These are phyloP conservation scores for Chaetoceros muelleri DNA, from an alignment of 108 stramenopile species.

Conservation along the genomic window DNA sequence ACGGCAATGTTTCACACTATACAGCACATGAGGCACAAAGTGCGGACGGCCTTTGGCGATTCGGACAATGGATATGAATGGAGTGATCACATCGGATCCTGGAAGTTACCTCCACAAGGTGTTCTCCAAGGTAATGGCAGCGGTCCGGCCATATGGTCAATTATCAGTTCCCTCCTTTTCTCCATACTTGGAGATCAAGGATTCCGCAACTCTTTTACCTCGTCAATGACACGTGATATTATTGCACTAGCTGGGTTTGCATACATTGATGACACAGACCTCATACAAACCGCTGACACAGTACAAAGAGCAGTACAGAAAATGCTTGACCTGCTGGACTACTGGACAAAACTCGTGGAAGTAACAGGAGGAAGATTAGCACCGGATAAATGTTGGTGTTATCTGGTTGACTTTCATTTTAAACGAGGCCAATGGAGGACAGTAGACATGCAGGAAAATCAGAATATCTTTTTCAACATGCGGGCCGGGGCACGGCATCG, in stretches of 20 bases:
- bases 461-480: too few relatives aligned
- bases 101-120: conserved; percentile 5
- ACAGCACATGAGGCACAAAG: conserved; percentile 8
- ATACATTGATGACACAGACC: conserved; percentile 24
- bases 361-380: neutral
- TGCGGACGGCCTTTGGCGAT: conserved; percentile 9
- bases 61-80: neutral
- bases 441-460: too few relatives aligned
- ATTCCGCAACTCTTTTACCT: conserved; percentile 3
- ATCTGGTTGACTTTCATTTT: neutral
- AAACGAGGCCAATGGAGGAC: neutral
- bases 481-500: too few relatives aligned
- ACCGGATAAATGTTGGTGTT: neutral
- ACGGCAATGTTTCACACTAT: conserved; percentile 2
- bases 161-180: conserved; percentile 14
- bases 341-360: neutral
- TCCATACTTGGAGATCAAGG: conserved; percentile 2
- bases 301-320: neutral
- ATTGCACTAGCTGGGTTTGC: conserved; percentile 3
- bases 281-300: neutral
- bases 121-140: conserved; percentile 26
- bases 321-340: neutral
- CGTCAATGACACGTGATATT: neutral
- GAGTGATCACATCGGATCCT: neutral
- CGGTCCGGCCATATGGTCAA: conserved; percentile 23